These are phyloP conservation scores for Mycena rosella DNA, from an alignment of 768 basidiomycete species.

Conservation along the genomic window DNA sequence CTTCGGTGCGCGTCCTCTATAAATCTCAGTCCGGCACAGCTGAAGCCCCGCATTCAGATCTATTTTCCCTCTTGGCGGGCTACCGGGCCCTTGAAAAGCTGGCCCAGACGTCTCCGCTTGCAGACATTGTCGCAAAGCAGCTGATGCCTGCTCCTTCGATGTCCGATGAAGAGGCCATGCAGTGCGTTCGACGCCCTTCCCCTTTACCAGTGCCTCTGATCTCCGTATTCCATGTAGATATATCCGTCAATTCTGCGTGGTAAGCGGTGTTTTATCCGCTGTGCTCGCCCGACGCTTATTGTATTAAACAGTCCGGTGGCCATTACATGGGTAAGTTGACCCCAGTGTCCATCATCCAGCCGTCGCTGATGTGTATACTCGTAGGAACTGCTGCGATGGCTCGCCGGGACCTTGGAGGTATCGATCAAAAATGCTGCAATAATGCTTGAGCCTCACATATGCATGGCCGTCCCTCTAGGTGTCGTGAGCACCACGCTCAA, in stretches of 20 bases:
- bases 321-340: slow-evolving; percentile 17
- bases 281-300: too few species aligned
- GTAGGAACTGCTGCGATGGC: slow-evolving; percentile 23
- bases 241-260: slow-evolving; percentile 4
- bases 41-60: slow-evolving; percentile 5
- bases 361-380: too few species aligned
- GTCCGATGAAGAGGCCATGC: slow-evolving; percentile 15
- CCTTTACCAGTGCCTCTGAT: not conserved
- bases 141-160: not conserved
- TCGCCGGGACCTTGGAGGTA: slow-evolving; percentile 12
- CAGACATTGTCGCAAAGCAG: slow-evolving; percentile 16
- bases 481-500: slow-evolving; percentile 34
- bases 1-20: slow-evolving; percentile 13
- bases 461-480: slow-evolving; percentile 17
- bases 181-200: not conserved
- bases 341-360: too few species aligned
- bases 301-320: not conserved
- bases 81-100: slow-evolving; percentile 14
- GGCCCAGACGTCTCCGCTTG: slow-evolving; percentile 18
- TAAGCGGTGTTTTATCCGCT: not conserved
- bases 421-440: not conserved
- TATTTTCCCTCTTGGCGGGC: slow-evolving; percentile 14
- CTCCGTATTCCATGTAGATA: not conserved
- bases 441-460: not conserved
- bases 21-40: too few species aligned